Percentiles rank a stretch among this genome's conserved stretches.
These are phyloP conservation scores for Blastobotrys illinoisensis DNA, from an alignment of 1,139 yeast species.

Conservation along the genomic window DNA sequence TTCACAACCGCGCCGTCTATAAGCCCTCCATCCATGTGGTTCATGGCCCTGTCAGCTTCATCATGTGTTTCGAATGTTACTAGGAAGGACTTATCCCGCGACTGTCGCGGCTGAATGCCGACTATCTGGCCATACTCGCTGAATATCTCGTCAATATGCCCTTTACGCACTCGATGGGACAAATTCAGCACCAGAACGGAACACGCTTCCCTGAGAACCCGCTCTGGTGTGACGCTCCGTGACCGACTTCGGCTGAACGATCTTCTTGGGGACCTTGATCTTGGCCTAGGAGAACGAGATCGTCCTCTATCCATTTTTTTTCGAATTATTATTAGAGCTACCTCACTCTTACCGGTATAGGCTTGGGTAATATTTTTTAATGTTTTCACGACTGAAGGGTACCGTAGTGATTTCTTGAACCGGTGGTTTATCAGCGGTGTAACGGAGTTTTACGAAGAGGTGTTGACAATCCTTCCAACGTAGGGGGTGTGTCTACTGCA, in stretches of 20 bases:
- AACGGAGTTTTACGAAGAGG: not conserved
- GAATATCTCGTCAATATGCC: constrained; percentile 23
- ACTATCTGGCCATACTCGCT: constrained; percentile 22
- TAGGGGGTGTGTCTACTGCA: not conserved
- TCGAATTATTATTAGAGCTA: not conserved
- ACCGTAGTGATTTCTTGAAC: not conserved
- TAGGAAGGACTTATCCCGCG: not conserved
- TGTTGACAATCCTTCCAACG: not conserved
- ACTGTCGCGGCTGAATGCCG: not conserved
- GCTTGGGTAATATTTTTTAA: not conserved
- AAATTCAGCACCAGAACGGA: constrained; percentile 22
- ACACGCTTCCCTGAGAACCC: constrained; percentile 6
- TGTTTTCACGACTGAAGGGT: not conserved
- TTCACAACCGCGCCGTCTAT: constrained; percentile 20
- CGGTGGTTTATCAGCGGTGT: not conserved
- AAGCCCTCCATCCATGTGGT: constrained; percentile 26
- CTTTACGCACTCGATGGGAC: not conserved
- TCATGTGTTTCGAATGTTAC: constrained; percentile 18
- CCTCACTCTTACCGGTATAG: not conserved
- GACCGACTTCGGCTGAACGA: not conserved
- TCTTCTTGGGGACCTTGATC: not conserved
- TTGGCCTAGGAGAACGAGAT: not conserved
- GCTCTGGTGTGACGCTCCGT: not conserved
- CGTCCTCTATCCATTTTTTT: not conserved
- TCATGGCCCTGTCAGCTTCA: constrained; percentile 23